Evolutionary conservation across 78 protist species (phyloP).

Genomic region (Bigelowiella natans): DNA sequence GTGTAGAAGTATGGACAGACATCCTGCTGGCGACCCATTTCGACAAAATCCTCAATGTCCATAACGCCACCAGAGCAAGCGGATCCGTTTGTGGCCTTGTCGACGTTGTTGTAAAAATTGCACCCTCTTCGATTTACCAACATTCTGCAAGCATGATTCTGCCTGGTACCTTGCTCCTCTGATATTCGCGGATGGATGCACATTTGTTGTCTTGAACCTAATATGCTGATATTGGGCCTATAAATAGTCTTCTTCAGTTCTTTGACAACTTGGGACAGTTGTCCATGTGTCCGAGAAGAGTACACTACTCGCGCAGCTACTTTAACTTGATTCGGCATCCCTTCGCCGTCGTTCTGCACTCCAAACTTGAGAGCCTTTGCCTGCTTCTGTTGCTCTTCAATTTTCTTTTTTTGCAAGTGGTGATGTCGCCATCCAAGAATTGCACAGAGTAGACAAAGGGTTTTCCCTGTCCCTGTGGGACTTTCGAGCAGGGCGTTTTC

Average conservation of each 20-base stretch:
- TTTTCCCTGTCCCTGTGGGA: conserved; percentile 95
- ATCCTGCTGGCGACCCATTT: conserved; percentile 5
- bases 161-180: not conserved
- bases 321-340: not conserved
- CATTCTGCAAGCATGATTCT: conserved; percentile 4
- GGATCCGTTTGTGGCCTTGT: not conserved
- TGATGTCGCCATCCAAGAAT: conserved; percentile 75
- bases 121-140: not conserved
- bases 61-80: not conserved
- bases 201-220: conserved; percentile 74
- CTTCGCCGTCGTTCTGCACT: not conserved
- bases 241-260: conserved; percentile 53
- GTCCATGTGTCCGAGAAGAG: conserved; percentile 88
- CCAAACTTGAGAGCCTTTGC: not conserved
- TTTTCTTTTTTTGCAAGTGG: not conserved
- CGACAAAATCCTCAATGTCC: conserved; percentile 76
- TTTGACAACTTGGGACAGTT: conserved; percentile 75
- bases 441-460: conserved; percentile 80
- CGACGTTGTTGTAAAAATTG: not conserved
- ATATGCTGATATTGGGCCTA: conserved; percentile 31
- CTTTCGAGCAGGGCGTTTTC: conserved; percentile 69
- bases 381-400: not conserved
- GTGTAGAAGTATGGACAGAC: conserved; percentile 84
- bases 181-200: conserved; percentile 67
- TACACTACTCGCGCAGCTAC: conserved; percentile 49